phyloP scores from a whole-genome alignment of 768 basidiomycete genomes.

The Neoboletus magnificus region DNA sequence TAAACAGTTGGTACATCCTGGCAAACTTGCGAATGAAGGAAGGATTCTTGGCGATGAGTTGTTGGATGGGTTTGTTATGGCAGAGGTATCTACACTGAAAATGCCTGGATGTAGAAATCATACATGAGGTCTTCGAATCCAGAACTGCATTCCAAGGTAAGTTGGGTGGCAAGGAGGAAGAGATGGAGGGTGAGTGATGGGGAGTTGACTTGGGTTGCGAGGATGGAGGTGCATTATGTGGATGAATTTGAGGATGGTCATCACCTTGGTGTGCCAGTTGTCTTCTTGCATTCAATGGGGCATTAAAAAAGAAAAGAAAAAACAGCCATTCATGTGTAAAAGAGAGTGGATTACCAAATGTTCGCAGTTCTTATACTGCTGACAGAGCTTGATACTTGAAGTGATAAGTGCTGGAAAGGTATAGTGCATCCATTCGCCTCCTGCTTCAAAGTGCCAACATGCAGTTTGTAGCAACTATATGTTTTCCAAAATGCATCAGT shows the following conservation, averaged over 20 bases:
- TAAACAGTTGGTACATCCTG: constrained; percentile 82
- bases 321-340: no score
- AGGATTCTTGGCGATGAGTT: constrained; percentile 66
- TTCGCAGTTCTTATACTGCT: constrained; percentile 84
- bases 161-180: constrained; percentile 93
- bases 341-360: no score
- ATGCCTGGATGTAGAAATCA: constrained; percentile 96
- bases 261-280: constrained; percentile 83
- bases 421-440: constrained; percentile 93
- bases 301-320: neutral
- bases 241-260: constrained; percentile 89
- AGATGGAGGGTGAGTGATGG: constrained; percentile 89
- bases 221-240: constrained; percentile 90
- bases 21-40: constrained; percentile 70
- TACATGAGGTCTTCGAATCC: constrained; percentile 95
- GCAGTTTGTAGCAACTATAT: constrained; percentile 88
- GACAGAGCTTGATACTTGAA: constrained; percentile 86
- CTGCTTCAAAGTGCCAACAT: constrained; percentile 82
- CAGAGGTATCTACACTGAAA: constrained; percentile 93
- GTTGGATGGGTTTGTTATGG: constrained; percentile 76
- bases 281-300: constrained; percentile 53
- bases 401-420: constrained; percentile 97
- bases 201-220: constrained; percentile 90
- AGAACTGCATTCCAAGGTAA: constrained; percentile 90
- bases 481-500: neutral